Percentiles rank a stretch among this genome's conserved stretches.
phyloP scores from a whole-genome alignment of 495 filamentous ascomycete genomes.

The Aspergillus ostianus region DNA sequence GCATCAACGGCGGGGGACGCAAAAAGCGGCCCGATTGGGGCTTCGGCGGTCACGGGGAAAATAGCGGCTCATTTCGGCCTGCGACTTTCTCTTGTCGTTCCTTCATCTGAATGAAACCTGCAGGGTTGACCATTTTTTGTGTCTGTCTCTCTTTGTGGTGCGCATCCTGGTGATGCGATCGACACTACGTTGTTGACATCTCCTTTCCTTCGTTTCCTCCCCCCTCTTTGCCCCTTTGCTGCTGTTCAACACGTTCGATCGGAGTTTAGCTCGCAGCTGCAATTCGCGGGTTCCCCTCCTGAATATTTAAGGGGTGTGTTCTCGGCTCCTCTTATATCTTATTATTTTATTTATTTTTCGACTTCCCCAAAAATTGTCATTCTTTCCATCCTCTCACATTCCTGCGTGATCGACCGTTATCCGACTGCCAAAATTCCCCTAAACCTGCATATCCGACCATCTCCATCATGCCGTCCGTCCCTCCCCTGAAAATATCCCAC shows the following conservation, averaged over 20 bases:
- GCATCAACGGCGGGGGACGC: not conserved
- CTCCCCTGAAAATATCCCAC: slow-evolving; percentile 61
- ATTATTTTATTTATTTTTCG: not conserved
- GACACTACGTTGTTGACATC: slow-evolving; percentile 10
- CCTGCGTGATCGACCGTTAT: not conserved
- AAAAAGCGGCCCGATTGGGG: slow-evolving; percentile 17
- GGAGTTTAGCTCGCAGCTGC: slow-evolving; percentile 7
- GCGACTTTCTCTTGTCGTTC: not conserved
- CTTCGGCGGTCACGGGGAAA: slow-evolving; percentile 28
- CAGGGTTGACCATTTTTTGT: not conserved
- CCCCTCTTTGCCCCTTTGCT: slow-evolving; percentile 7
- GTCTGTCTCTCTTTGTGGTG: slow-evolving; percentile 1
- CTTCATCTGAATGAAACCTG: slow-evolving; percentile 5
- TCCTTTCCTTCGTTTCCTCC: slow-evolving; percentile 12
- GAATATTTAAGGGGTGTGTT: slow-evolving; percentile 3
- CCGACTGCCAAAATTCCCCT: not conserved
- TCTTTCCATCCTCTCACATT: not conserved
- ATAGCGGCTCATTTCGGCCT: not conserved
- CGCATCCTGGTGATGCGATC: slow-evolving; percentile 22
- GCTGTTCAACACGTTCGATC: slow-evolving; percentile 2
- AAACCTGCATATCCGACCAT: not conserved
- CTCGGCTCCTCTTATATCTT: not conserved
- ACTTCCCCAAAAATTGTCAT: not conserved
- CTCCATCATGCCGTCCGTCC: slow-evolving; percentile 43
- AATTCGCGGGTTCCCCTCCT: not conserved